Evolutionary conservation across 495 filamentous ascomycete genomes (phyloP).

Genomic region (Penicillium nucicola): DNA sequence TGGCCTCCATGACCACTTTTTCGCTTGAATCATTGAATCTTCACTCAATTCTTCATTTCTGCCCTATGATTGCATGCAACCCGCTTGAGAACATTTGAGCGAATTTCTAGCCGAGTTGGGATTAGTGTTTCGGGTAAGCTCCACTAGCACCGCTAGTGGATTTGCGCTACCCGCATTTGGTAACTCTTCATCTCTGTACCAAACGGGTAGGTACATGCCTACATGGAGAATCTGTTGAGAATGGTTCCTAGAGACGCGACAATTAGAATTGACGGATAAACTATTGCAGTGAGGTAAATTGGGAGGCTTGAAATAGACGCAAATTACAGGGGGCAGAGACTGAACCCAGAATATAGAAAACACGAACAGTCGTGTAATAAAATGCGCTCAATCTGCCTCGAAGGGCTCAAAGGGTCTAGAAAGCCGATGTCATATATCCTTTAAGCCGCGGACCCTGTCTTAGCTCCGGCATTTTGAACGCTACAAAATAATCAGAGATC

Average conservation of each 20-base stretch:
- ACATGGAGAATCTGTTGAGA: neutral
- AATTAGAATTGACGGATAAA: too few relatives aligned
- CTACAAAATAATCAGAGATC: neutral
- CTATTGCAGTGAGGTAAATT: too few relatives aligned
- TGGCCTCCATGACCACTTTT: neutral
- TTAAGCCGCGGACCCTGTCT: neutral
- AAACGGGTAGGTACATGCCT: neutral
- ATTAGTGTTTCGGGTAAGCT: slow-evolving; percentile 9
- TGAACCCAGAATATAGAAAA: neutral
- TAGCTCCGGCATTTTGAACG: neutral
- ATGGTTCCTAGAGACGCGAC: too few relatives aligned
- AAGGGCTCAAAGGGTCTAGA: neutral
- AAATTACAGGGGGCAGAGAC: neutral
- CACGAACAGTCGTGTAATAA: neutral
- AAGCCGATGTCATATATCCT: neutral
- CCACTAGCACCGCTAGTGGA: neutral
- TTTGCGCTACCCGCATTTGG: too few relatives aligned
- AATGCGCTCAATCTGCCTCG: neutral
- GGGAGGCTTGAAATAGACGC: too few relatives aligned
- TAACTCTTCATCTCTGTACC: too few relatives aligned
- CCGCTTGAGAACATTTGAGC: slow-evolving; percentile 29
- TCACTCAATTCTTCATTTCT: neutral
- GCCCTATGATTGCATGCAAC: neutral
- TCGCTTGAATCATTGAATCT: neutral
- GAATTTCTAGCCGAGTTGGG: slow-evolving; percentile 24